Evolutionary conservation across 1,284 basidiomycete species (phyloP).

Genomic region (Cryptococcus depauperatus): DNA sequence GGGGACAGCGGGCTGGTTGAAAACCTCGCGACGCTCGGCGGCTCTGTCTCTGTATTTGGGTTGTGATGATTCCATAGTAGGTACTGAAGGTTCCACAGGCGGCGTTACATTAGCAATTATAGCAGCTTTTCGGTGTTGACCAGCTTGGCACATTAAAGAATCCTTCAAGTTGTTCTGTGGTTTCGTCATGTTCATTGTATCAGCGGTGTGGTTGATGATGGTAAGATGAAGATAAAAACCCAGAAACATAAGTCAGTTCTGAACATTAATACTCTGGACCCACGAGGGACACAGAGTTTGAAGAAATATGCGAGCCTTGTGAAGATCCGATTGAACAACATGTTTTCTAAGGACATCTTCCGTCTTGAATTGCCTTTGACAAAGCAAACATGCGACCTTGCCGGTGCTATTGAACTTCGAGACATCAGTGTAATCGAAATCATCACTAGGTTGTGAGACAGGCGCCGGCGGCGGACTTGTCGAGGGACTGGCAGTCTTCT

Average conservation of each 20-base stretch:
- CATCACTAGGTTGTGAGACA: conserved; percentile 43
- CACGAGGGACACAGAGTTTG: conserved; percentile 15
- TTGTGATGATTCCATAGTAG: conserved; percentile 8
- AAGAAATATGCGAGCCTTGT: conserved; percentile 61
- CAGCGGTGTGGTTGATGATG: neutral
- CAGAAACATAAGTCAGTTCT: conserved; percentile 12
- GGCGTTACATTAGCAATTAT: conserved; percentile 39
- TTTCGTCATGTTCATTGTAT: neutral
- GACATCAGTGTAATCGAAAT: conserved; percentile 69
- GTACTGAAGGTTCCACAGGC: neutral
- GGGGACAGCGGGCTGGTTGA: conserved; percentile 64
- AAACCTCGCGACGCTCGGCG: conserved; percentile 73
- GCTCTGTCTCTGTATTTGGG: conserved; percentile 88
- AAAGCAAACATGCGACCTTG: conserved; percentile 73
- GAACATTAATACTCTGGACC: conserved; percentile 16
- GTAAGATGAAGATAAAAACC: neutral
- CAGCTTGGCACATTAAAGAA: conserved; percentile 58
- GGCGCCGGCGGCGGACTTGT: conserved; percentile 5
- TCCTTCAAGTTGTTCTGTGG: conserved; percentile 74
- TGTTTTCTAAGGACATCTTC: conserved; percentile 75
- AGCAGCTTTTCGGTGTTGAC: conserved; percentile 59
- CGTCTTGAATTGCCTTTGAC: conserved; percentile 82
- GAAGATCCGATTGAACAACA: conserved; percentile 79
- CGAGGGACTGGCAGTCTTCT: conserved; percentile 4
- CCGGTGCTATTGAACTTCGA: conserved; percentile 31